Evolutionary conservation across 2,329 filamentous ascomycete species (phyloP).

Genomic region (Botryotinia convoluta): DNA sequence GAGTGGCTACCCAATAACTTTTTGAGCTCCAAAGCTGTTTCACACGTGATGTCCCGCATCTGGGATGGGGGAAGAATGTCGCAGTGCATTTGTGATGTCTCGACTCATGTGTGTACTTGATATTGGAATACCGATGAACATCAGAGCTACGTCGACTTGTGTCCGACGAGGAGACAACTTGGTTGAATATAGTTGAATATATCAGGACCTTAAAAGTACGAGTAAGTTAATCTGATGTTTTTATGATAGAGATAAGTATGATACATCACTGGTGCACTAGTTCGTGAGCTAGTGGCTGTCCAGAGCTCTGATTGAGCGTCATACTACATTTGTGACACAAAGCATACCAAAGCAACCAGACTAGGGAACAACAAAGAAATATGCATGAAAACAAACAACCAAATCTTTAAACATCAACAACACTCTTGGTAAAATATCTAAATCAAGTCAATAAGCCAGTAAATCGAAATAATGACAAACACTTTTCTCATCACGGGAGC

Average conservation of each 20-base stretch:
- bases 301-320: background rate
- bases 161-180: background rate
- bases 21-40: conserved; percentile 1
- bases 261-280: background rate
- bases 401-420: conserved; percentile 1
- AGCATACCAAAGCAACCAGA: conserved; percentile 5
- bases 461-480: conserved; percentile 13
- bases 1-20: conserved; percentile 6
- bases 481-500: conserved; percentile 45
- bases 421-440: background rate
- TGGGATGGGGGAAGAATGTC: background rate
- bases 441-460: background rate
- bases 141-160: background rate
- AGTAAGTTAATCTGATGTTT: background rate
- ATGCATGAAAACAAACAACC: background rate
- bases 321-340: background rate
- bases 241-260: background rate
- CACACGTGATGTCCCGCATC: conserved; percentile 1
- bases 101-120: background rate
- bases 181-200: background rate
- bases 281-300: background rate
- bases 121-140: background rate
- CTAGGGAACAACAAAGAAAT: background rate
- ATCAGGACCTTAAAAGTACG: background rate
- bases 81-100: background rate